Evolutionary conservation across 2,329 filamentous ascomycete genomes (phyloP).

Genomic region (Calycina herbarum): DNA sequence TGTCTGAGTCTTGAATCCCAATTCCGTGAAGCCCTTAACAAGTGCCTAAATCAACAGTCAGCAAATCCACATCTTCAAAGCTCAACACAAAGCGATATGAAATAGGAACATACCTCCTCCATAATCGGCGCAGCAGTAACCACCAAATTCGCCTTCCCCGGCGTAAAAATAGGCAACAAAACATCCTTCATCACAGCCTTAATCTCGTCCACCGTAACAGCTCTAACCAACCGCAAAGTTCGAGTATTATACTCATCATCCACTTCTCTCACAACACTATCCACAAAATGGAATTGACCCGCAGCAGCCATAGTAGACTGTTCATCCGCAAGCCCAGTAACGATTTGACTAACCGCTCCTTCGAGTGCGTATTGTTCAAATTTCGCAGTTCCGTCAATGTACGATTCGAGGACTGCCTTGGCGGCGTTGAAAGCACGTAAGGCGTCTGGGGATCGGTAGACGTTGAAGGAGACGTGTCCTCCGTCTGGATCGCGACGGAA

Average conservation of each 20-base stretch:
- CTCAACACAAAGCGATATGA: conserved; percentile 13
- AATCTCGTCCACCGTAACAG: conserved; percentile 75
- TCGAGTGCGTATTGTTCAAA: conserved; percentile 74
- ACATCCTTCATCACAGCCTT: conserved; percentile 71
- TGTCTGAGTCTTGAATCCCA: conserved; percentile 77
- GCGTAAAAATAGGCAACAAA: conserved; percentile 76
- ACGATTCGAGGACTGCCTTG: conserved; percentile 70
- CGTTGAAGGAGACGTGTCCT: conserved; percentile 78
- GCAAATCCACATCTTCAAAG: neutral
- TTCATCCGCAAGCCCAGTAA: conserved; percentile 82
- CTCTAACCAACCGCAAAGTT: conserved; percentile 74
- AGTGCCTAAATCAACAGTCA: conserved; percentile 57
- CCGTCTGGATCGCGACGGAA: conserved; percentile 77
- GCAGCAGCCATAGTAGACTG: conserved; percentile 82
- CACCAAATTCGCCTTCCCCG: conserved; percentile 79
- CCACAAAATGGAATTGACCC: conserved; percentile 79
- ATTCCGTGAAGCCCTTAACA: conserved; percentile 69
- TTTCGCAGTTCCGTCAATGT: conserved; percentile 67
- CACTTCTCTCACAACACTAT: conserved; percentile 75
- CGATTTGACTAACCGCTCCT: conserved; percentile 86
- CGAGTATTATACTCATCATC: conserved; percentile 75
- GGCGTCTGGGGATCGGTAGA: conserved; percentile 88
- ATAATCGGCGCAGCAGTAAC: conserved; percentile 86
- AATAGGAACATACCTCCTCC: conserved; percentile 67
- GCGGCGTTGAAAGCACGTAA: conserved; percentile 82